Evolutionary conservation across 257 asterid species (phyloP).

Genomic region (Ajuga chamaepitys): DNA sequence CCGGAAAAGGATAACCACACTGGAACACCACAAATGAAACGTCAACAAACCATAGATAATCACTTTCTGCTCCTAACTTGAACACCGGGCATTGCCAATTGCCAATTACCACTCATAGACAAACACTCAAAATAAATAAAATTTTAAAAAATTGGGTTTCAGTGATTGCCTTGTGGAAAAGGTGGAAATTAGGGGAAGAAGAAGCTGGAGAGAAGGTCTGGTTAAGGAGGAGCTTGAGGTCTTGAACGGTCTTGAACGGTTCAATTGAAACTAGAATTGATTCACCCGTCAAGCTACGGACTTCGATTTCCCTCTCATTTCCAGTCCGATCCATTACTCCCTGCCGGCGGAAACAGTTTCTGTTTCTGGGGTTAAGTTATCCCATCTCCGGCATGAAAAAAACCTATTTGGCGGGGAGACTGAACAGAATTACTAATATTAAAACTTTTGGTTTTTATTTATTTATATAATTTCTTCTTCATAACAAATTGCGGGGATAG

Average conservation of each 20-base stretch:
- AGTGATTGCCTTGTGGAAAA: slow-evolving; percentile 53
- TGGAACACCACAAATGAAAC: neutral
- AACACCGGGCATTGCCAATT: slow-evolving; percentile 1
- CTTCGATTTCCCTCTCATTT: slow-evolving; percentile 35
- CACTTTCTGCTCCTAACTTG: neutral
- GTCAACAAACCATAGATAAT: neutral
- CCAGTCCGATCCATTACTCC: slow-evolving; percentile 25
- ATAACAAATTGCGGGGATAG: slow-evolving; percentile 96
- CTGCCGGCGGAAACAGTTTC: neutral
- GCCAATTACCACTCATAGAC: neutral
- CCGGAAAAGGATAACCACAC: neutral
- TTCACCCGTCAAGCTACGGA: slow-evolving; percentile 72
- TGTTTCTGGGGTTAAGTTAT: neutral
- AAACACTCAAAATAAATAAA: neutral
- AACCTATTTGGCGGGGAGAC: slow-evolving; percentile 31
- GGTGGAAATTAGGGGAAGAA: slow-evolving; percentile 66
- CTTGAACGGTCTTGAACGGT: slow-evolving; percentile 39
- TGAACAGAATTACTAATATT: neutral
- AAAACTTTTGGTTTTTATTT: no score
- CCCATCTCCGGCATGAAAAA: no score
- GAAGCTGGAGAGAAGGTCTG: slow-evolving; percentile 50
- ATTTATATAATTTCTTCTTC: no score
- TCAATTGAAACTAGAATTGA: slow-evolving; percentile 35
- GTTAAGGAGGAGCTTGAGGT: slow-evolving; percentile 56
- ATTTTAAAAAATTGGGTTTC: no score